Evolutionary conservation across 1,284 basidiomycete species (phyloP), one percentile per base, ranked within the genome.

Genomic region (Pseudozyma thailandica): DNA sequence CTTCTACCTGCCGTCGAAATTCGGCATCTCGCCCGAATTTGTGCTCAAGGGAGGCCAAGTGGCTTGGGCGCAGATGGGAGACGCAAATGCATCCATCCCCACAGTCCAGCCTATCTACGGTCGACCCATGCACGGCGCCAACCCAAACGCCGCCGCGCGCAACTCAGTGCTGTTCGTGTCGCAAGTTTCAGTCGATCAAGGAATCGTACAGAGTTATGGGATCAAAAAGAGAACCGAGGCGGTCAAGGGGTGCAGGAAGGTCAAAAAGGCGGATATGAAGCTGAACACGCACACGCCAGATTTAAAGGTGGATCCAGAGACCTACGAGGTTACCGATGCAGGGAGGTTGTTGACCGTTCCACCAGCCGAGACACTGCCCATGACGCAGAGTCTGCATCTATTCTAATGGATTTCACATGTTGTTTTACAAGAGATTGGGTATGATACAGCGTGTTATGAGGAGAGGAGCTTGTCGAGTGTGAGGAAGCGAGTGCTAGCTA

Each of bases 41-140:
- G 90, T 98, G 13, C 86, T 98, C 76, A 97, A 98, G 84, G 93
- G 92, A 16, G 95, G 95, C 27, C 90, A 95, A 26, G 95, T 98
- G 69, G 92, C 88, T 4, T 94, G 91, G 89, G 90, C 92, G 3
- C 80, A 94, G 88, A 90, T 95, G 89, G 94, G 94, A 25, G 93
- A 96, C 66, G 91, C 93, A 0, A 95, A 95, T 83, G 93, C 69
- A 0, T 65, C 76, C 66, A 97, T 98, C 73, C 94, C 94, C 6
- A 92, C 92, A 0, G 92, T 97, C 0, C 93, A 97, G 83, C 94
- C 94, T 0, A 88, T 90, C 77, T 89, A 90, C 69, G 89, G 90
- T 2, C 88, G 91, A 46, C 91, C 91, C 0, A 97, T 96, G 94
- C 98, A 92, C 90, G 93, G 91, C 6, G 83, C 89, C 20, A 86